Conservation (phyloP, 306 rosid species). For the Trifolium pratense region DNA sequence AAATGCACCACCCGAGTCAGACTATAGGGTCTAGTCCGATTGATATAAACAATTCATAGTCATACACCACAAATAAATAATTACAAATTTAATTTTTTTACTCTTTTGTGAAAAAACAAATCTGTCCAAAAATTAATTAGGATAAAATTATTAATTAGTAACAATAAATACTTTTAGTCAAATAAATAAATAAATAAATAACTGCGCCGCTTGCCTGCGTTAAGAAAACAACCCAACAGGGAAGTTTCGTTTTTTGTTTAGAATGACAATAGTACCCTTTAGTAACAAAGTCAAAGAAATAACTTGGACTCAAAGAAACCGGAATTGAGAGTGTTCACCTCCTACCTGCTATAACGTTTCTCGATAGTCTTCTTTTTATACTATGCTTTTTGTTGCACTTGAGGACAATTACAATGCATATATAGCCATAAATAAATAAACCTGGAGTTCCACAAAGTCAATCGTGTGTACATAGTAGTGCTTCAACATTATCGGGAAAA, state of each 20-base stretch:
- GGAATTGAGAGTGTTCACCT: conserved; percentile 1
- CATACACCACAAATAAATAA: no score
- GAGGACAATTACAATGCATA: conserved; percentile 34
- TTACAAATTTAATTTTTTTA: no score
- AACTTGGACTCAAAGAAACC: conserved; percentile 41
- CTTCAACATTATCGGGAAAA: neutral
- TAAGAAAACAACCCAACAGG: neutral
- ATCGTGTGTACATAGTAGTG: neutral
- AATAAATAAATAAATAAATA: no score
- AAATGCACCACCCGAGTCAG: no score
- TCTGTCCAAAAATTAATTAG: no score
- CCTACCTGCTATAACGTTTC: neutral
- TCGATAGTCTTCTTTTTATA: neutral
- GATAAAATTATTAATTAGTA: no score
- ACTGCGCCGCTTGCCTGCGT: conserved; percentile 23
- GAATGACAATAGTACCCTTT: conserved; percentile 17
- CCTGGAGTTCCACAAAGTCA: conserved; percentile 8
- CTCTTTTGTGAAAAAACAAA: no score
- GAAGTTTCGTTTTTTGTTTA: neutral
- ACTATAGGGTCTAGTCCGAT: no score
- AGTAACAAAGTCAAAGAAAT: conserved; percentile 33
- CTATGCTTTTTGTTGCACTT: neutral
- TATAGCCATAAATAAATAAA: neutral
- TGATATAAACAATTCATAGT: no score
- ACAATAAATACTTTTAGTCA: no score